Evolutionary conservation across 192 early-diverging fungal species (phyloP).

Genomic region (Podila epicladia): DNA sequence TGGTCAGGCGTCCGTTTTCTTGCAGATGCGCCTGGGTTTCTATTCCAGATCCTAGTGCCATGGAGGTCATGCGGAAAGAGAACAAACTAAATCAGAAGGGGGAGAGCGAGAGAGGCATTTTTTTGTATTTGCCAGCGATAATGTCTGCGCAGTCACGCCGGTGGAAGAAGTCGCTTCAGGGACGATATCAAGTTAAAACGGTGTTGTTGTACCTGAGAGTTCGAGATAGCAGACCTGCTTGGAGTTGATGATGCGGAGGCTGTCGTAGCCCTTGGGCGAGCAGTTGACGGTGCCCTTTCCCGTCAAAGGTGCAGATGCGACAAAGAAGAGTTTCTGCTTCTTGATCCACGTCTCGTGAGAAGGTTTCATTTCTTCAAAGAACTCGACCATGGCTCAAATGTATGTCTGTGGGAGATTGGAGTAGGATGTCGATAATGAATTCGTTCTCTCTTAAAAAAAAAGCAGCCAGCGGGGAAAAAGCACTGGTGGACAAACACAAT

Average conservation of each 20-base stretch:
- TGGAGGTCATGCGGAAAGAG: neutral
- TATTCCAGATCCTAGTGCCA: constrained; percentile 48
- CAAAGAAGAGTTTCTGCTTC: constrained; percentile 68
- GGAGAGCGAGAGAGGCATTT: no score
- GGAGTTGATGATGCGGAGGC: constrained; percentile 56
- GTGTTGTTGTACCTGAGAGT: constrained; percentile 37
- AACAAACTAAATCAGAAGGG: neutral
- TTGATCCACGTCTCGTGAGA: constrained; percentile 60
- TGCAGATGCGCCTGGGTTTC: constrained; percentile 73
- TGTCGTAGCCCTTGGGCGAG: constrained; percentile 70
- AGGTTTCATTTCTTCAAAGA: constrained; percentile 54
- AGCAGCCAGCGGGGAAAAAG: no score
- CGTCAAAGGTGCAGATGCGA: constrained; percentile 63
- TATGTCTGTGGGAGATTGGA: no score
- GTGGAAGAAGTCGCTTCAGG: no score
- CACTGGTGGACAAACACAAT: no score
- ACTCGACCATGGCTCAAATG: constrained; percentile 53
- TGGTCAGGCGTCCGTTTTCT: constrained; percentile 70
- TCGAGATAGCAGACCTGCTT: constrained; percentile 54
- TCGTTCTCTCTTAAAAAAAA: no score
- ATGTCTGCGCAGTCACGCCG: no score
- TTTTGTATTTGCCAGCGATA: no score
- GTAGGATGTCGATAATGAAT: no score
- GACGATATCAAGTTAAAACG: no score
- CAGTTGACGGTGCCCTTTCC: constrained; percentile 62